phyloP scores from a whole-genome alignment of 2,329 filamentous ascomycete species.

The Aspergillus fischeri region DNA sequence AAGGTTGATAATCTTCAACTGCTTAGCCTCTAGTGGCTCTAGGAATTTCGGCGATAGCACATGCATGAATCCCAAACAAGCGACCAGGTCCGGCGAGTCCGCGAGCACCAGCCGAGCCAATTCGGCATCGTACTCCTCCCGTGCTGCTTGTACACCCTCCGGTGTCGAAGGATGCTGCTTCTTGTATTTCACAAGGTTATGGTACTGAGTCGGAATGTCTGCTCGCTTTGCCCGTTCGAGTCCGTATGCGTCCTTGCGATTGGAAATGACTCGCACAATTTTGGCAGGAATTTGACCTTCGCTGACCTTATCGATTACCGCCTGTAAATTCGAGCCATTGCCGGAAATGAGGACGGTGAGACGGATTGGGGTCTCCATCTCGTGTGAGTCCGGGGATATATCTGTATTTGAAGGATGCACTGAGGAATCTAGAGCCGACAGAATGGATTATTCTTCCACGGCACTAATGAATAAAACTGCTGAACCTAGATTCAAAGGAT shows the following conservation, averaged over 20 bases:
- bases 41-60: slow-evolving; percentile 69
- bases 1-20: slow-evolving; percentile 72
- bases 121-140: slow-evolving; percentile 69
- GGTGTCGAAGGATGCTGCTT: slow-evolving; percentile 59
- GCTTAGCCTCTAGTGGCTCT: slow-evolving; percentile 58
- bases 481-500: background rate
- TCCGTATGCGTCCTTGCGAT: slow-evolving; percentile 61
- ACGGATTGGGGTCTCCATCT: slow-evolving; percentile 39
- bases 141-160: slow-evolving; percentile 49
- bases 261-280: slow-evolving; percentile 63
- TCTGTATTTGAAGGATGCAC: background rate
- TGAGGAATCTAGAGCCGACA: background rate
- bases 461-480: background rate
- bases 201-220: slow-evolving; percentile 69
- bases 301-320: slow-evolving; percentile 61
- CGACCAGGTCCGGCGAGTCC: slow-evolving; percentile 67
- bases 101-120: slow-evolving; percentile 64
- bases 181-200: slow-evolving; percentile 75
- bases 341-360: slow-evolving; percentile 69
- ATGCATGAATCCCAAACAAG: slow-evolving; percentile 86
- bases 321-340: slow-evolving; percentile 74
- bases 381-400: background rate
- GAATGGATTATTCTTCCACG: background rate
- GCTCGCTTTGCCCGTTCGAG: slow-evolving; percentile 58
- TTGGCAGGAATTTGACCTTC: slow-evolving; percentile 47